Conservation (phyloP, 2,329 filamentous ascomycete species). For the Neofusicoccum kwambonambiense region DNA sequence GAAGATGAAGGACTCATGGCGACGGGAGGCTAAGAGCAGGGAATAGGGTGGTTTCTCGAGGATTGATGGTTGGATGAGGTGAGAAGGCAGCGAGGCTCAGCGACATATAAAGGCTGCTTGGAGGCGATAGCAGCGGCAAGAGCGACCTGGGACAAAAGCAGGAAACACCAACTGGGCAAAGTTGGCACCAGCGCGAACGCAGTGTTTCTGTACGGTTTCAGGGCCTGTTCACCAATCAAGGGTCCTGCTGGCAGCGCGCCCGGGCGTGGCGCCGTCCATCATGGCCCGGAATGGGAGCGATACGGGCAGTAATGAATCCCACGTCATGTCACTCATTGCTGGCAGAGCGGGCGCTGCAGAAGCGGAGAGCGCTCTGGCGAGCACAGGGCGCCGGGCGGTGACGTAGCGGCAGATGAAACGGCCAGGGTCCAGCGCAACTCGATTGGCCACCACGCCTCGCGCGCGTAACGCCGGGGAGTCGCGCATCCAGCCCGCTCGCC, state of each 20-base stretch:
- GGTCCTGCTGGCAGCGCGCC: background rate
- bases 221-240: background rate
- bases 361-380: background rate
- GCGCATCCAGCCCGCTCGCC: background rate
- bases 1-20: constrained; percentile 1
- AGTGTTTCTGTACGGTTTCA: background rate
- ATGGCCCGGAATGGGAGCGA: background rate
- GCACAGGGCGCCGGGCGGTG: constrained; percentile 11
- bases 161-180: constrained; percentile 7
- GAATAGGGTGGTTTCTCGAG: background rate
- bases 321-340: background rate
- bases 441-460: constrained; percentile 4
- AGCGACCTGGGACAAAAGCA: constrained; percentile 1
- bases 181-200: background rate
- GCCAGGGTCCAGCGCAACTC: background rate
- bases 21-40: background rate
- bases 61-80: background rate
- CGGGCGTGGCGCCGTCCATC: background rate
- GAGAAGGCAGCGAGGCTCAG: background rate
- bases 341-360: background rate
- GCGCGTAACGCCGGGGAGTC: constrained; percentile 5
- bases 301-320: background rate
- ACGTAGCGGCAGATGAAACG: constrained; percentile 13
- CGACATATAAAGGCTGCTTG: constrained; percentile 5
- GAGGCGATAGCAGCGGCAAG: constrained; percentile 5